Evolutionary conservation across 768 basidiomycete genomes (phyloP), one percentile per base, ranked within the genome.

Genomic region (Amanita exitialis): DNA sequence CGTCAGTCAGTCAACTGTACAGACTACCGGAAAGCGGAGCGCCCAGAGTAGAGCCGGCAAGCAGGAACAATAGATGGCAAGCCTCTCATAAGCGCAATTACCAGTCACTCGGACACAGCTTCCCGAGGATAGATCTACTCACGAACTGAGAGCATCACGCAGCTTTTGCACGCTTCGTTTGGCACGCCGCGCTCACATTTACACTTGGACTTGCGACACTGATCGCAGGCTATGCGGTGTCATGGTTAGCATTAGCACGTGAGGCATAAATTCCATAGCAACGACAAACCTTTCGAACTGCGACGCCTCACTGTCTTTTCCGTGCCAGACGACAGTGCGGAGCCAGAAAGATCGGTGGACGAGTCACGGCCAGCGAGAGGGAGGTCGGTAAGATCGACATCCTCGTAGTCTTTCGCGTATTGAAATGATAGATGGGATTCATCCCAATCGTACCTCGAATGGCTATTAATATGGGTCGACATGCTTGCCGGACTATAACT

Each of bases 191-290:
- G 80, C 66, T 90, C 90, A 65, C 90, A 91, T 67, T 90, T 90
- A 72, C 90, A 91, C 61, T 90, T 90, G 60, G 82, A 86, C 65
- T 91, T 91, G 51, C 89, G 78, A 64, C 90, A 91, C 60, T 90
- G 87, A 66, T 91, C 89, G 68, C 89, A 92, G 20, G 90, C 88
- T 86, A 49, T 32, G 44, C 44, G 30, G 52, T 57, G 36, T 34
- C 30, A 46, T 44, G 20, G 28, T 28, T 27, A 32, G 44, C 9
- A 16, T 5, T 32, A 13, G 32, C 32, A 43, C 23, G 15, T 37
- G 32, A 15, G 36, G 44, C 3, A 16, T 7, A 28, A 23, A 41
- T 43, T 7, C 42, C 45, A 13, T 43, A 50, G 13, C 49, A 30
- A 21, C 27, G 20, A 50, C 42, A 30, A 43, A 78, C 83, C 83